Evolutionary conservation across 441 rosid genomes (phyloP).

Genomic region (Brassica hybrid): DNA sequence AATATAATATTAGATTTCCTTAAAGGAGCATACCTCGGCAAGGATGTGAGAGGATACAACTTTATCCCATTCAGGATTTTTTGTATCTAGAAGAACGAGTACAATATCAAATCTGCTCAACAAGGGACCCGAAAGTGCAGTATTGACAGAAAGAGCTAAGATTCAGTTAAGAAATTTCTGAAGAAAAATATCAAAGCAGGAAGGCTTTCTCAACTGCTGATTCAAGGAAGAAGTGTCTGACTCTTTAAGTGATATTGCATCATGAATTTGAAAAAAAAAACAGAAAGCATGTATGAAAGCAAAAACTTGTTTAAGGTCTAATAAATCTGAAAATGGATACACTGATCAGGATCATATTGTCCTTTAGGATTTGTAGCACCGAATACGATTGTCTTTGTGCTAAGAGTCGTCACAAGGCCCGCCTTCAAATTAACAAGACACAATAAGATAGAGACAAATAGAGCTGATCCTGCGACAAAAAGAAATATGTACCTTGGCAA

Average conservation of each 20-base stretch:
- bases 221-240: background rate
- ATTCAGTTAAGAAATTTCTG: constrained; percentile 71
- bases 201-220: background rate
- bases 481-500: constrained; percentile 70
- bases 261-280: constrained; percentile 2
- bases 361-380: constrained; percentile 99
- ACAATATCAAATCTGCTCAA: constrained; percentile 98
- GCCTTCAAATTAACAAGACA: constrained; percentile 61
- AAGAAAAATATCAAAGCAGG: background rate
- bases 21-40: constrained; percentile 64
- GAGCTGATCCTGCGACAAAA: constrained; percentile 10
- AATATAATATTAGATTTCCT: background rate
- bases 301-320: background rate
- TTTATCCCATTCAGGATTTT: constrained; percentile 98
- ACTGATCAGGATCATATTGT: constrained; percentile 92
- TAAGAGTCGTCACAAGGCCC: constrained; percentile 93
- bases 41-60: constrained; percentile 99
- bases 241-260: background rate
- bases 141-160: constrained; percentile 92
- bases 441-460: background rate
- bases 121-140: constrained; percentile 94
- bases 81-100: constrained; percentile 92
- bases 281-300: constrained; percentile 13
- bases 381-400: constrained; percentile 86
- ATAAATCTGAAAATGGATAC: constrained; percentile 59